Conservation (phyloP, 352 stramenopile species). For the Globisporangium canariense region DNA sequence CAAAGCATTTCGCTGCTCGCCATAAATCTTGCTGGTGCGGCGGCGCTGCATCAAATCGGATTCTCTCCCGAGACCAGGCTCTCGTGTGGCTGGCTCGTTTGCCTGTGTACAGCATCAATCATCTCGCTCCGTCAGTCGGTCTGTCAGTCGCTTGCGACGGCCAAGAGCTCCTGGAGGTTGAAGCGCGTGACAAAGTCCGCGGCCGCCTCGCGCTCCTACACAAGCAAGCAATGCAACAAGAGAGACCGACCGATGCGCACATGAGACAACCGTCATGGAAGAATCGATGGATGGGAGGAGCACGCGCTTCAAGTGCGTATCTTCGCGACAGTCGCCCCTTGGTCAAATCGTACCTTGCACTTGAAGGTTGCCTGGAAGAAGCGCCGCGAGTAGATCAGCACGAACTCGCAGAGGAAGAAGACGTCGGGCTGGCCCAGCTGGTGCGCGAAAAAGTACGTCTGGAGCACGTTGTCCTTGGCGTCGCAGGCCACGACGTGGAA, state of each 20-base stretch:
- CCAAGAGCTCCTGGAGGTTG: conserved; percentile 62
- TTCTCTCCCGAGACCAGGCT: background rate
- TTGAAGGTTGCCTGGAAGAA: conserved; percentile 87
- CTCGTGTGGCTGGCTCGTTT: background rate
- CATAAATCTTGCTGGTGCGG: background rate
- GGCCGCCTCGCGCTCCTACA: conserved; percentile 41
- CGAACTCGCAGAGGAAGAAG: conserved; percentile 73
- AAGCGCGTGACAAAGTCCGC: conserved; percentile 68
- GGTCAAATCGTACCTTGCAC: conserved; percentile 45
- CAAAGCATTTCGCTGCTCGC: background rate
- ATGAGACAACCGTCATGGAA: conserved; percentile 10
- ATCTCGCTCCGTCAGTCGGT: background rate
- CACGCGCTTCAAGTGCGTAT: background rate
- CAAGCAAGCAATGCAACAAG: background rate
- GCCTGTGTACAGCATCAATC: background rate
- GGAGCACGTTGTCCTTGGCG: conserved; percentile 50
- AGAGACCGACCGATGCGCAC: background rate
- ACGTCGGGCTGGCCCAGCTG: conserved; percentile 40
- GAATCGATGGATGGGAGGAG: conserved; percentile 1
- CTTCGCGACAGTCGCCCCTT: background rate
- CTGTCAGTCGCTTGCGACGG: conserved; percentile 26
- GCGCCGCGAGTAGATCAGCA: conserved; percentile 60
- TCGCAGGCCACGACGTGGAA: conserved; percentile 61
- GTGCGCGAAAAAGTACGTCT: conserved; percentile 67
- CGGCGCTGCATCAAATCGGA: conserved; percentile 1